Base-by-base conservation (phyloP, 2,329 filamentous ascomycete species). In the Fusarium sp. region DNA sequence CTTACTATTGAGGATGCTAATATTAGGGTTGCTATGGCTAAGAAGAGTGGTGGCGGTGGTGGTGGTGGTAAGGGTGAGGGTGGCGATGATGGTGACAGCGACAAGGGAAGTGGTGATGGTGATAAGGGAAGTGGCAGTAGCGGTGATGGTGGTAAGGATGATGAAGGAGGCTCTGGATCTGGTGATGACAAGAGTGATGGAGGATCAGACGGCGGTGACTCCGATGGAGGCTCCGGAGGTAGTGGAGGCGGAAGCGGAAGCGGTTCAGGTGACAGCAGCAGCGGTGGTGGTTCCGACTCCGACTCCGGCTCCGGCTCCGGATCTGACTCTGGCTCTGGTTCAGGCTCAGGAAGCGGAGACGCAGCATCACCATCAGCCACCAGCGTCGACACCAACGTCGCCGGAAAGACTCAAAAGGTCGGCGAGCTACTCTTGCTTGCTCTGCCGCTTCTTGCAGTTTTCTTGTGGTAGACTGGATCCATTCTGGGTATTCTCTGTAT, bases 1-100 rank as follows among this genome's bases (percentile, higher is more conserved):
- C 25, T 63, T 20, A 56, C 58, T 2, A 56, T 63, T 42, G 18
- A 45, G 47, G 32, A 62, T 45, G 60, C 60, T 22, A 62, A 55
- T 34, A 55, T 63, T 4, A 47, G 41, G 10, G 34, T 52, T 24
- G n/a, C 46, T 6, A 6, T 25, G 13, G 12, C 3, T 16, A 20
- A 14, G 4, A 37, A 37, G 4, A 37, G 18, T 2, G 12, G n/a
- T 14, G 44, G 44, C 2, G 32, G 32, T 0, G 18, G 54, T 3
- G 13, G 20, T 6, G 46, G 24, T 4, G 34, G 12, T 18, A 34
- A n/a, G 7, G 34, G 22, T 18, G 25, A 9, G 14, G 13, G 7
- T 11, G 27, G 29, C 1, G 29, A 20, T 12, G 14, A 8, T 24
- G 8, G 18, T 20, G 18, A 37, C 0, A 6, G 16, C 34, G 34